Evolutionary conservation across 805 yeast genomes (phyloP).

Genomic region (Kluyveromyces siamensis): DNA sequence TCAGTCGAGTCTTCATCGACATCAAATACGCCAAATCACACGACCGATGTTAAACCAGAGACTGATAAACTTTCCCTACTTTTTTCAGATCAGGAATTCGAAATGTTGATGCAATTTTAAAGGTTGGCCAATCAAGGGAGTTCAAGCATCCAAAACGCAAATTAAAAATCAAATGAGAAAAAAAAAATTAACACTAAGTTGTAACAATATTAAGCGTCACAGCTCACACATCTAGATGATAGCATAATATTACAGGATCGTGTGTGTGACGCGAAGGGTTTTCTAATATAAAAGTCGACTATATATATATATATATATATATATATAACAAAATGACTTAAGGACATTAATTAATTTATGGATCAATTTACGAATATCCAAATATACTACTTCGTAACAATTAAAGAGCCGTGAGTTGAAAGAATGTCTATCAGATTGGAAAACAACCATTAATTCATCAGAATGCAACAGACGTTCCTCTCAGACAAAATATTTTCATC

Average conservation of each 20-base stretch:
- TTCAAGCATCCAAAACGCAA: too few relatives aligned
- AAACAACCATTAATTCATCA: too few relatives aligned
- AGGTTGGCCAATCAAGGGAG: not conserved
- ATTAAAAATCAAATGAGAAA: too few relatives aligned
- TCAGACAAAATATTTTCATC: not conserved
- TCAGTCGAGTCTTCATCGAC: not conserved
- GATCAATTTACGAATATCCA: too few relatives aligned
- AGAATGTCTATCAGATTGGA: too few relatives aligned
- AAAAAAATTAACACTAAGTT: not conserved
- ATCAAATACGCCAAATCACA: not conserved
- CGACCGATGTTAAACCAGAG: slow-evolving; percentile 2
- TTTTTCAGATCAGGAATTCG: slow-evolving; percentile 7
- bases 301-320: too few relatives aligned
- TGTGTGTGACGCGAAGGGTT: not conserved
- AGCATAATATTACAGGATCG: not conserved
- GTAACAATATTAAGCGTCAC: not conserved
- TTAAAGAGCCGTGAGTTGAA: too few relatives aligned
- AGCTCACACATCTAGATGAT: not conserved
- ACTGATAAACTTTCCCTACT: slow-evolving; percentile 5
- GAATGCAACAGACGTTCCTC: not conserved
- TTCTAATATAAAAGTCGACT: not conserved
- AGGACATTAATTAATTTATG: too few relatives aligned
- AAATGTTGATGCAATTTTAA: slow-evolving; percentile 5
- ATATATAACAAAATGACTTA: too few relatives aligned
- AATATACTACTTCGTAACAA: too few relatives aligned